Evolutionary conservation across 805 yeast species (phyloP).

Genomic region (Candida sonorensis): DNA sequence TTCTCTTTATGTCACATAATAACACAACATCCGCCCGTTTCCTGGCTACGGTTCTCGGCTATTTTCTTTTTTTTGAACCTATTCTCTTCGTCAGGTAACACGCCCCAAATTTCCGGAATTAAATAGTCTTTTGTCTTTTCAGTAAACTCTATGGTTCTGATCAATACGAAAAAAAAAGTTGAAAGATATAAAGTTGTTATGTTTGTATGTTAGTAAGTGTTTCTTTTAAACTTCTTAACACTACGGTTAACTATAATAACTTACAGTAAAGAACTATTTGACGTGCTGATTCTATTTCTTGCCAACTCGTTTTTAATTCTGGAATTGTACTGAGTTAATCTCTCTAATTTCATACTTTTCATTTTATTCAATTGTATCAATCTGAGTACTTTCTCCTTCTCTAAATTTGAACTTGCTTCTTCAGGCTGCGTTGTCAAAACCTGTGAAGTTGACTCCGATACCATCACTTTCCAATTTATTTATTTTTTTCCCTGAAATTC

Average conservation of each 20-base stretch:
- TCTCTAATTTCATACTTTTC: slow-evolving; percentile 46
- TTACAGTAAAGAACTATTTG: slow-evolving; percentile 45
- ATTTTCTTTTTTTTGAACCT: slow-evolving; percentile 26
- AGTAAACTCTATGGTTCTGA: slow-evolving; percentile 35
- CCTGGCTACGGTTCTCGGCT: slow-evolving; percentile 1
- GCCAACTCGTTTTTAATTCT: slow-evolving; percentile 45
- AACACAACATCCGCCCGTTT: slow-evolving; percentile 20
- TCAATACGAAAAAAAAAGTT: too few relatives aligned
- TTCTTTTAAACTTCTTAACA: too few relatives aligned
- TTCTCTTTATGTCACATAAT: slow-evolving; percentile 15
- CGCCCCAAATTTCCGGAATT: slow-evolving; percentile 39
- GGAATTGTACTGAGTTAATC: slow-evolving; percentile 51
- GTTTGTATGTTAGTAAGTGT: too few relatives aligned
- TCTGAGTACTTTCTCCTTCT: slow-evolving; percentile 12
- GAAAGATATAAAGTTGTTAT: too few relatives aligned
- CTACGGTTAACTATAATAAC: too few relatives aligned
- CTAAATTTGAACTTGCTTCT: slow-evolving; percentile 12
- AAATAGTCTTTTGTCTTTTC: slow-evolving; percentile 40
- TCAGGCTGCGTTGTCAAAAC: too few relatives aligned
- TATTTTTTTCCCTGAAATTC: too few relatives aligned
- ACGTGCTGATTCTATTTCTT: slow-evolving; percentile 55
- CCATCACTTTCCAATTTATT: too few relatives aligned
- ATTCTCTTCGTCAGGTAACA: slow-evolving; percentile 28
- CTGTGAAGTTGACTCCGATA: too few relatives aligned
- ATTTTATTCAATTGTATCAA: slow-evolving; percentile 37